Evolutionary conservation across 2,329 filamentous ascomycete species (phyloP).

Genomic region (Trichoderma gracile): DNA sequence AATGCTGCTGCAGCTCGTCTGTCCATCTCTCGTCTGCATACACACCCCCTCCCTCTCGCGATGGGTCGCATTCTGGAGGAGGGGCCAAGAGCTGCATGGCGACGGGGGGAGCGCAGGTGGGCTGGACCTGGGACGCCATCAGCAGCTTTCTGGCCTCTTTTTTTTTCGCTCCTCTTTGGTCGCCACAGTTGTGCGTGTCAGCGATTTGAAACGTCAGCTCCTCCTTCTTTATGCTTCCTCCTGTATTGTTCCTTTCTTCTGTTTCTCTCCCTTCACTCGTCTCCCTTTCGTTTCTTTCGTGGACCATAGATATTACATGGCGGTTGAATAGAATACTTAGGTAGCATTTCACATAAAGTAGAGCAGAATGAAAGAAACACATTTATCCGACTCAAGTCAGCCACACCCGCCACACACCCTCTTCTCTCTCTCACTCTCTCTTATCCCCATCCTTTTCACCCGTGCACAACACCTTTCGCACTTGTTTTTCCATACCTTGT

Average conservation of each 20-base stretch:
- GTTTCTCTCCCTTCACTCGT: neutral
- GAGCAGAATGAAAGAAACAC: neutral
- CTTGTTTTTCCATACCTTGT: neutral
- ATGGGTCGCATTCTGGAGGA: neutral
- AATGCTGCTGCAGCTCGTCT: neutral
- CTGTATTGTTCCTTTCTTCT: neutral
- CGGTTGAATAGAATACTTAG: neutral
- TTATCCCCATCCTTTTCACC: neutral
- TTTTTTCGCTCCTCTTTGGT: neutral
- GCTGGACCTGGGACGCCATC: slow-evolving; percentile 1
- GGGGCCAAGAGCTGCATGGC: slow-evolving; percentile 14
- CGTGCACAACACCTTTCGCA: neutral
- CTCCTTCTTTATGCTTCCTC: too few relatives aligned
- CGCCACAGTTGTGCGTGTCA: slow-evolving; percentile 6
- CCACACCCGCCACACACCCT: slow-evolving; percentile 12
- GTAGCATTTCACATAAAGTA: neutral
- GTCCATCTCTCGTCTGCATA: neutral
- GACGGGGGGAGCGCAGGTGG: slow-evolving; percentile 4
- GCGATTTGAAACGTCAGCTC: neutral
- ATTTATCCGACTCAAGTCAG: neutral
- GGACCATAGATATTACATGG: too few relatives aligned
- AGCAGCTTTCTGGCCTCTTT: neutral
- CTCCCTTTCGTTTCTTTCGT: too few relatives aligned
- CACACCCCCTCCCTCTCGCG: neutral
- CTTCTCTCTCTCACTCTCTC: neutral